phyloP scores from a whole-genome alignment of 2,329 filamentous ascomycete species.

The Penicillium vulpinum region DNA sequence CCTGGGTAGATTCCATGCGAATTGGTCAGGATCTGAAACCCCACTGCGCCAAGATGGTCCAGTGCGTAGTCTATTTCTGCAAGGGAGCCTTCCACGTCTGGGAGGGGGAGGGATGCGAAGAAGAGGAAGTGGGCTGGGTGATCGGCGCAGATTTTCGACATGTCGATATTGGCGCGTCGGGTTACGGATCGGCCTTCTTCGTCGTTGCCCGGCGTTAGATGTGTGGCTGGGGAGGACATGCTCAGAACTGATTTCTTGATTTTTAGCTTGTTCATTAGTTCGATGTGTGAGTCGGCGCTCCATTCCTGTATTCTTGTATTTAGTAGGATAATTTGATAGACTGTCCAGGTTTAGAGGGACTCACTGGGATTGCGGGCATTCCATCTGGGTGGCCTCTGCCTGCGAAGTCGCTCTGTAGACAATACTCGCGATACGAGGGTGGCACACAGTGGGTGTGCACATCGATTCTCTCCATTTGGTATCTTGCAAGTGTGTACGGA shows the following conservation, averaged over 20 bases:
- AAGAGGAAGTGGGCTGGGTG: constrained; percentile 48
- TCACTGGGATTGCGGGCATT: constrained; percentile 23
- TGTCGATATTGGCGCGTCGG: constrained; percentile 37
- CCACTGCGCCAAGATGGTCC: constrained; percentile 49
- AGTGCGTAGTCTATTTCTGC: constrained; percentile 50
- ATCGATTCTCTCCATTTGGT: constrained; percentile 20
- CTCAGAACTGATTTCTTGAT: constrained; percentile 57
- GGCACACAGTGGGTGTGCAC: constrained; percentile 22
- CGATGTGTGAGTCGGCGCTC: constrained; percentile 49
- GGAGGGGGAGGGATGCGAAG: constrained; percentile 56
- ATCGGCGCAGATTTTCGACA: constrained; percentile 26
- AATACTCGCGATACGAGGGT: constrained; percentile 20
- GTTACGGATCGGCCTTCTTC: constrained; percentile 40
- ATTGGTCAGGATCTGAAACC: constrained; percentile 55
- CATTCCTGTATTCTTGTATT: constrained; percentile 36
- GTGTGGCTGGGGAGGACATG: constrained; percentile 56
- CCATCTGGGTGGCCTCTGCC: constrained; percentile 23
- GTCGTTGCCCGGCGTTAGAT: constrained; percentile 46
- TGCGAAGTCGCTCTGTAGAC: constrained; percentile 22
- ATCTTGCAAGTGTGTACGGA: background rate
- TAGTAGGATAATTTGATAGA: background rate
- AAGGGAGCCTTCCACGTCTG: constrained; percentile 50
- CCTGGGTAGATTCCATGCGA: constrained; percentile 56
- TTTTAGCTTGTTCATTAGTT: constrained; percentile 52
- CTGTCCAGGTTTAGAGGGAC: background rate